phyloP scores from a whole-genome alignment of 2,329 filamentous ascomycete species.

The Sclerotiophoma versabilis region DNA sequence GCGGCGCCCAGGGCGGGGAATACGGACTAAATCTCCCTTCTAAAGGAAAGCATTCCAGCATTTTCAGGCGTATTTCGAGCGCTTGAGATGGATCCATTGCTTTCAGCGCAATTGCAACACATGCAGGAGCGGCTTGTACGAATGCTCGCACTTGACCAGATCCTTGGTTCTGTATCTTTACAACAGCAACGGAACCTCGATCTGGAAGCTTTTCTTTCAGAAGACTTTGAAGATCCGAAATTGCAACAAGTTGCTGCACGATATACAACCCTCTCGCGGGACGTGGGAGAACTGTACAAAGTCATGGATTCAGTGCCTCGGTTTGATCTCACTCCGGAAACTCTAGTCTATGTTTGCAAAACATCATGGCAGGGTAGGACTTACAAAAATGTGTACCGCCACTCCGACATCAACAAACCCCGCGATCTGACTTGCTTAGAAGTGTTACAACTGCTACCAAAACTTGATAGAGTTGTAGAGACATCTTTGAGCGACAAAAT shows the following conservation, averaged over 20 bases:
- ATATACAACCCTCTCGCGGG: background rate
- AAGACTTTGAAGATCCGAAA: background rate
- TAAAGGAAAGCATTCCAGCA: background rate
- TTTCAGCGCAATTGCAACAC: background rate
- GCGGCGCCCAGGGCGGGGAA: too few species aligned
- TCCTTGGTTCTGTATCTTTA: slow-evolving; percentile 10
- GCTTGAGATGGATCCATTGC: background rate
- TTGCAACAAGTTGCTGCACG: background rate
- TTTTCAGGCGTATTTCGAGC: background rate
- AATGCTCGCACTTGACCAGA: slow-evolving; percentile 10
- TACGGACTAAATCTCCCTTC: too few species aligned
- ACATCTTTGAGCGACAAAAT: slow-evolving; percentile 8
- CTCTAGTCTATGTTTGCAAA: slow-evolving; percentile 12
- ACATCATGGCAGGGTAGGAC: slow-evolving; percentile 9
- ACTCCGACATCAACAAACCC: background rate
- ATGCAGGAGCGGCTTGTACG: background rate
- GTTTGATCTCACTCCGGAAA: slow-evolving; percentile 12
- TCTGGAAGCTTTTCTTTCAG: background rate
- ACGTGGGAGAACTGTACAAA: background rate
- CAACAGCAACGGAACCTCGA: slow-evolving; percentile 4
- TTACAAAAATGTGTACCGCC: slow-evolving; percentile 9
- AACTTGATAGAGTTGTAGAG: slow-evolving; percentile 4
- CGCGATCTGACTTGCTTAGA: slow-evolving; percentile 16
- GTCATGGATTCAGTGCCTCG: slow-evolving; percentile 5
- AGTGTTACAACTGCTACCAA: slow-evolving; percentile 9